These are phyloP conservation scores for Tagetes patula DNA, from an alignment of 129 eudicot species.

Conservation along the genomic window DNA sequence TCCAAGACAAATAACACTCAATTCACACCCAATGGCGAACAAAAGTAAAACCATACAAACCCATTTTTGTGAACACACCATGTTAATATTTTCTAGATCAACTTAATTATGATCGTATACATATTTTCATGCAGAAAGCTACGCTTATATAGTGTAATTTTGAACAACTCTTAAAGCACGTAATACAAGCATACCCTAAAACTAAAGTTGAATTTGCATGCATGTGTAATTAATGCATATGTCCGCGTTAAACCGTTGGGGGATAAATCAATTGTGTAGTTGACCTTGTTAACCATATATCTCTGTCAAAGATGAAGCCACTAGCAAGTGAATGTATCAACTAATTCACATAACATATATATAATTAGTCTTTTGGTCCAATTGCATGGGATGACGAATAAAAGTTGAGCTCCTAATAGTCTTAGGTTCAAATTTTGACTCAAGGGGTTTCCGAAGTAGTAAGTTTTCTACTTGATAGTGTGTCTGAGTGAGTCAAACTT, in stretches of 20 bases:
- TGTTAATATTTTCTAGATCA: background rate
- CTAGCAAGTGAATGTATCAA: conserved; percentile 1
- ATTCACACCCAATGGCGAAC: conserved; percentile 37
- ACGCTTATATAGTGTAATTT: conserved; percentile 10
- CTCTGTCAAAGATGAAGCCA: conserved; percentile 23
- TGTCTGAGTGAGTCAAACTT: too few species aligned
- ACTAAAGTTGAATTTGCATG: conserved; percentile 26
- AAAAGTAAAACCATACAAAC: conserved; percentile 34
- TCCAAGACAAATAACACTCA: conserved; percentile 34
- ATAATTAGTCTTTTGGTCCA: too few species aligned
- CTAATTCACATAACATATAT: conserved; percentile 7
- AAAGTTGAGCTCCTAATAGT: too few species aligned
- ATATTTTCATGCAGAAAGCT: conserved; percentile 18
- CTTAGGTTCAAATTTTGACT: too few species aligned
- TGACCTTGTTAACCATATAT: conserved; percentile 24
- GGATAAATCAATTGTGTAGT: conserved; percentile 20
- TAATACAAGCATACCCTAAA: conserved; percentile 25
- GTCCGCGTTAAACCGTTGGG: conserved; percentile 42
- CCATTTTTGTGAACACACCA: conserved; percentile 47
- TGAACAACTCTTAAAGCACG: conserved; percentile 18
- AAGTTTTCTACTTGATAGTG: too few species aligned
- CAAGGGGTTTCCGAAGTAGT: too few species aligned
- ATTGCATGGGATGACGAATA: too few species aligned
- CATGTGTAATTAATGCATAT: conserved; percentile 32
- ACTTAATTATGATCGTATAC: conserved; percentile 13